Evolutionary conservation across 306 rosid species (phyloP), one percentile per base, ranked within the genome.

Genomic region (Rosa multiflora): DNA sequence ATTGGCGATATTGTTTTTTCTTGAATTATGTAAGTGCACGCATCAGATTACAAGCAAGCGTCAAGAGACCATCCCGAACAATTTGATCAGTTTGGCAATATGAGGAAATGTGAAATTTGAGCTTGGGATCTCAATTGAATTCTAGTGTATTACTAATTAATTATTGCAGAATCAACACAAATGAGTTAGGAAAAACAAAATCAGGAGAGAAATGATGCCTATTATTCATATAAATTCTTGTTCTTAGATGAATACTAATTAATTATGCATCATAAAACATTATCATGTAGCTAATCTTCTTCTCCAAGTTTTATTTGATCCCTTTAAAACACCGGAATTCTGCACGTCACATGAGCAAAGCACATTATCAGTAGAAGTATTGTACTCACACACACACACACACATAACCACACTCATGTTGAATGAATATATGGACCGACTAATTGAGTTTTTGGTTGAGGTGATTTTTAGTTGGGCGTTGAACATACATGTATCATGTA

Each of bases 321-420:
- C 49, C 77, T 55, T 73, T 2, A 37, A 9, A 51, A 35, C 44
- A 1, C 11, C 14, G 55, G 9, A 76, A 79, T 7, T 61, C 73
- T 79, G 53, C 82, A 49, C 23, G 48, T 79, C 56, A 79, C 15
- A 52, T 52, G 12, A 11, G 51, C 17, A 58, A 64, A 14, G 43
- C n/a, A 23, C 42, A 13, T 13, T 1, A 32, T 64, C 10, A 64
- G 69, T 32, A 11, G 69, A 63, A 32, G 40, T 56, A 8, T 18
- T 56, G 26, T 6, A 56, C 63, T 20, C 63, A 2, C 3, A 2
- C 37, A 32, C 37, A 32, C 35, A 32, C 37, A 32, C 37, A 32
- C 37, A 32, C 37, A 32, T 32, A 32, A 51, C 20, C n/a, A 53
- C 23, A 29, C 10, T 4, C 53, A 15, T 11, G 3, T 44, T 9